phyloP scores from a whole-genome alignment of 2,329 filamentous ascomycete species.

The Beauveria sp. region DNA sequence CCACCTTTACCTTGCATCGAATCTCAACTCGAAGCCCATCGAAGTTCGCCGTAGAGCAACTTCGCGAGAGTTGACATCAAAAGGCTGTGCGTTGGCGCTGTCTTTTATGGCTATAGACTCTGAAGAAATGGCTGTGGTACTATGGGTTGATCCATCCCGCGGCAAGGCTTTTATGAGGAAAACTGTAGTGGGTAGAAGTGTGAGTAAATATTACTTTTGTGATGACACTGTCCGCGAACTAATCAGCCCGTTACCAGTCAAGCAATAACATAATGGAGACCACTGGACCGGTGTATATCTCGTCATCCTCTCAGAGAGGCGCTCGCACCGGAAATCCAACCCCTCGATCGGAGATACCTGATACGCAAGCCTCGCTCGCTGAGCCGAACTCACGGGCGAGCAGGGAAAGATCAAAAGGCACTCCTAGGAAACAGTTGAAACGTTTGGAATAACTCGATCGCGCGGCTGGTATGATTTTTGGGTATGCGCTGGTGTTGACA shows the following conservation, averaged over 20 bases:
- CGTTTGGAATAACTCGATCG: not conserved
- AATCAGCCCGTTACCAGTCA: not conserved
- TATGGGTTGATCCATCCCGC: conserved; percentile 31
- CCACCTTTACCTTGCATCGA: conserved; percentile 29
- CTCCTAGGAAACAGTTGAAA: conserved; percentile 1
- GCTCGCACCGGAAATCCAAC: not conserved
- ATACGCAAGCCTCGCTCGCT: not conserved
- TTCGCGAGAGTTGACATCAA: conserved; percentile 30
- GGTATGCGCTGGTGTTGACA: not conserved
- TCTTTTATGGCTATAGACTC: conserved; percentile 29
- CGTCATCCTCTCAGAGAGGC: not conserved
- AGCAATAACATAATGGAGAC: conserved; percentile 1
- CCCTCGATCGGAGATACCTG: not conserved
- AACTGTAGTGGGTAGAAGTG: conserved; percentile 17
- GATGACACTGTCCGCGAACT: not conserved
- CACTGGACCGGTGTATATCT: not conserved
- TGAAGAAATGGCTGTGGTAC: conserved; percentile 30
- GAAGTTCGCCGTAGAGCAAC: conserved; percentile 28
- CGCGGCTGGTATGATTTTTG: not conserved
- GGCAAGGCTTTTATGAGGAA: conserved; percentile 24
- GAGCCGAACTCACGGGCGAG: not conserved
- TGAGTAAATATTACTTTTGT: not conserved
- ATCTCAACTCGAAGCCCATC: conserved; percentile 30
- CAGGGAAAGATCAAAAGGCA: not conserved
- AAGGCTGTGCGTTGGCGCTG: conserved; percentile 30